Evolutionary conservation across 139 green algal genomes (phyloP), one percentile per base, ranked within the genome.

Genomic region (Gonium pectorale): DNA sequence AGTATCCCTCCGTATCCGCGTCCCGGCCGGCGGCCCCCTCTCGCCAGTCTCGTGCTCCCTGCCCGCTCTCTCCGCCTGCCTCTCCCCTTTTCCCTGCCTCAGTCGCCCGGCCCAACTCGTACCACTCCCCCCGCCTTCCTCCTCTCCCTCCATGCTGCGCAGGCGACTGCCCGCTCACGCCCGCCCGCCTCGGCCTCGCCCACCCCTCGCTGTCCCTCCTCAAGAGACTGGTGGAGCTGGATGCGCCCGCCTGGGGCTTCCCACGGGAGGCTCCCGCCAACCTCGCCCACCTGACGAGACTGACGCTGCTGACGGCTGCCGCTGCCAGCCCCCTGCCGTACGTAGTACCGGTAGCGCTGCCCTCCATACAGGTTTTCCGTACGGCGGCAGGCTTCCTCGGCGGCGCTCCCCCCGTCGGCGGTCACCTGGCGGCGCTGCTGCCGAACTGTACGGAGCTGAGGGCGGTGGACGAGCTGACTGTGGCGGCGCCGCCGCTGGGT

Each of bases 371-470:
- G 64, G 35, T 29, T 3, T 49, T 71, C 15, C 9, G 17, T 11
- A n/a, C 8, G 11, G 13, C 3, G 11, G 27, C n/a, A n/a, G n/a
- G 43, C n/a, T 77, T 60, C n/a, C 29, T 62, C 13, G 68, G 43
- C n/a, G 68, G 68, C 68, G 62, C 44, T 11, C 68, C 68, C 22
- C 68, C n/a, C n/a, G n/a, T 77, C 29, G 68, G 68, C 6, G 68
- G 68, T 5, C 68, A 77, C 43, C 68, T 77, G 68, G 68, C 68
- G 43, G 29, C 43, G 68, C 43, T 62, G 68, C 11, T 77, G 43
- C 68, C 68, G 4, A 44, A 29, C 13, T n/a, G 60, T 9, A 77
- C 68, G 43, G 68, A 49, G 43, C 44, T 62, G 68, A 27, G 43
- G 7, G 17, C 68, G 22, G 24, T 24, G 40, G 15, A 4, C 26